A percentile compares a stretch with the other conserved stretches of the same genome.
Conservation (phyloP, 148 eudicot genomes). For the Chenopodium quinoa region DNA sequence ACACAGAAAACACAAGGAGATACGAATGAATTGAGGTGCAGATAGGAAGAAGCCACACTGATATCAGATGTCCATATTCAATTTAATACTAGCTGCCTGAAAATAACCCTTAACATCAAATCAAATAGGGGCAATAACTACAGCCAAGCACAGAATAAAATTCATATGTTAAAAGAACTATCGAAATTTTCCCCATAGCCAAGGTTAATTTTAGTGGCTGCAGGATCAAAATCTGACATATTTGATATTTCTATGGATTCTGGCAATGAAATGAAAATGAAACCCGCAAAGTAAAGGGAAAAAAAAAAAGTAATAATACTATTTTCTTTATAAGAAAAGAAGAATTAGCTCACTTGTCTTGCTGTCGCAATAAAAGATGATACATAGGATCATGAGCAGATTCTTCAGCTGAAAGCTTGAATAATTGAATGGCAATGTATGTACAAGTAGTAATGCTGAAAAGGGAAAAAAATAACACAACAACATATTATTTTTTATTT, state of each 20-base stretch:
- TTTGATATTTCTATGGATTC: not conserved
- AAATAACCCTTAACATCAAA: too few species aligned
- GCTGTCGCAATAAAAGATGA: conserved; percentile 48
- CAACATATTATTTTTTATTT: not conserved
- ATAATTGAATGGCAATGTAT: conserved; percentile 58
- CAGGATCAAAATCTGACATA: not conserved
- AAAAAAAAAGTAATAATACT: too few species aligned
- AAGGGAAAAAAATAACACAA: not conserved
- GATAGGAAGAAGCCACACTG: too few species aligned
- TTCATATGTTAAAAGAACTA: not conserved
- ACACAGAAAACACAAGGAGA: not conserved
- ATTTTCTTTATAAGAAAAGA: not conserved
- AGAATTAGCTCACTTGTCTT: conserved; percentile 43
- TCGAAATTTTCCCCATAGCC: not conserved
- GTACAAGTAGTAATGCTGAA: conserved; percentile 70
- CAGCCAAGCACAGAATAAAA: not conserved
- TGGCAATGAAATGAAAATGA: not conserved
- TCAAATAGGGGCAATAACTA: too few species aligned
- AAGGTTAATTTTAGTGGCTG: not conserved
- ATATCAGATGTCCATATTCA: too few species aligned
- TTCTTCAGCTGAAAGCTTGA: conserved; percentile 61
- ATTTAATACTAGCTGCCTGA: too few species aligned
- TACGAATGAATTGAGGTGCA: too few species aligned
- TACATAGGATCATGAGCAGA: conserved; percentile 56
- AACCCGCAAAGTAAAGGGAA: not conserved